Base-by-base conservation (phyloP, 495 filamentous ascomycete species). In the Neurospora tetrasperma region DNA sequence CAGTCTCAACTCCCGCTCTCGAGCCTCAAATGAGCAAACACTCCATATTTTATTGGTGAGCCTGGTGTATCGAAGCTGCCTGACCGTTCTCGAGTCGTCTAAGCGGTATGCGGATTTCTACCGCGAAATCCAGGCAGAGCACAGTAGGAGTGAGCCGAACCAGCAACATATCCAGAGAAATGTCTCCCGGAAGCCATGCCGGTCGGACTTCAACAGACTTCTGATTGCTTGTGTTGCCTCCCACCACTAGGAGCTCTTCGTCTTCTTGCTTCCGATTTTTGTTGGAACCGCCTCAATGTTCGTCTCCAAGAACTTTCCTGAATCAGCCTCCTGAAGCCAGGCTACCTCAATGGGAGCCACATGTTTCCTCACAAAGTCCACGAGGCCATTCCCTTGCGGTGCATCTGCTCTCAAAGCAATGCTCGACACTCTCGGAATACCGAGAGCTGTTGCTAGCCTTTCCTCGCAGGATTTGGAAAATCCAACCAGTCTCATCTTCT, bases 361-460 rank as follows among this genome's bases (percentile, higher is more conserved):
- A 71, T 83, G 79, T n/a, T 81, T 77, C 20, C 83, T 79, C 10
- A 85, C 84, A 74, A 85, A 86, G 7, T 85, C 83, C 14, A 90
- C 74, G 3, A 91, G 79, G 5, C 83, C 80, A 41, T 81, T 80
- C 0, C 84, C 83, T 8, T 82, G 79, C 5, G 88, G 86, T 7
- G 86, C 85, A 20, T 75, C 84, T 14, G 81, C 79, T 20, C 82
- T 74, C 8, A 93, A 70, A 3, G 85, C 90, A 68, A 93, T 80
- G 62, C 88, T 84, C 41, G 87, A 87, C 6, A 88, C 88, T 40
- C 89, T 83, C 18, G 88, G 88, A 42, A 90, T 83, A 9, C 84
- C 83, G 1, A 92, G 80, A 20, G 84, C 82, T 39, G 80, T 76
- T 42, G 81, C 83, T 27, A 92, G 75, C 18, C 83, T 81, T 27